A percentile compares a stretch with the other conserved stretches of the same genome.
phyloP scores from a whole-genome alignment of 768 basidiomycete species.

The Suillus variegatus region DNA sequence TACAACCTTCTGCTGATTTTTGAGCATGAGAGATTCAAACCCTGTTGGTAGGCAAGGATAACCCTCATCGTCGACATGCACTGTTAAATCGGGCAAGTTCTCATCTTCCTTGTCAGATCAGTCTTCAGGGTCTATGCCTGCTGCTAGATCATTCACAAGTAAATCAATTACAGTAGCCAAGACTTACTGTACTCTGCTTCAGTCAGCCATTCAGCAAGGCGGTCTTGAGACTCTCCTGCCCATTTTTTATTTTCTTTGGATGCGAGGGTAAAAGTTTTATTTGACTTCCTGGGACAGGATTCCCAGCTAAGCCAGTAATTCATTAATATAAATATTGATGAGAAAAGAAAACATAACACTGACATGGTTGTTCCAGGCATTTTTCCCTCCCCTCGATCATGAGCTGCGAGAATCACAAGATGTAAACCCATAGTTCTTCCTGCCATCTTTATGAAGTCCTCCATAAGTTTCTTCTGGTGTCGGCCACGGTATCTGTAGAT shows the following conservation, averaged over 20 bases:
- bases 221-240: neutral
- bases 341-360: neutral
- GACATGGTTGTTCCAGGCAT: neutral
- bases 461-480: neutral
- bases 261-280: neutral
- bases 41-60: neutral
- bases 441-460: neutral
- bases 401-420: neutral
- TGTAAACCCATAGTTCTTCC: neutral
- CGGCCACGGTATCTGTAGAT: neutral
- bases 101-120: neutral
- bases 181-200: neutral
- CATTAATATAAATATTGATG: neutral
- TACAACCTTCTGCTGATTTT: neutral
- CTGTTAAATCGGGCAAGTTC: neutral
- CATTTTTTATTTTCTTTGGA: neutral
- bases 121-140: neutral
- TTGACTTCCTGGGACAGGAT: neutral
- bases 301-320: neutral
- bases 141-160: neutral
- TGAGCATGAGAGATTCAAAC: constrained; percentile 3
- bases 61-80: neutral
- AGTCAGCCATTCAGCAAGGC: neutral
- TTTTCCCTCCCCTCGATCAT: neutral
- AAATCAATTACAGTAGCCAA: neutral